Evolutionary conservation across 306 rosid genomes (phyloP), one percentile per base, ranked within the genome.

Genomic region (Neltuma alba): DNA sequence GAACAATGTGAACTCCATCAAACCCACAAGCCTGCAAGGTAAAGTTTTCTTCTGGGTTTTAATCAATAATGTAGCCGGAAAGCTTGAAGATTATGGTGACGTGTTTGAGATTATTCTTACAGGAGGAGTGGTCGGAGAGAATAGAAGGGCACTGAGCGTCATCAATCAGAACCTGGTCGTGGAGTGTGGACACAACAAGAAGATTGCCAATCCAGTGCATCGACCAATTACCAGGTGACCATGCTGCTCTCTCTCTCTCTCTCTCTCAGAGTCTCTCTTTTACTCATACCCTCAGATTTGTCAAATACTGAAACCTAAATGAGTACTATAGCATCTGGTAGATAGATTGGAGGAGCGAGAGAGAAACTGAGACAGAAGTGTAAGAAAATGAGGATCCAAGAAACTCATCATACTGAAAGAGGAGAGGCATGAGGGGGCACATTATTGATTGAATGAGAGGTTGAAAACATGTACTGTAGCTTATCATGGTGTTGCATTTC

Each of bases 181-280:
- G 60, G 86, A 79, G 37, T 75, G 74, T 80, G 89, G 88, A 78
- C 76, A 77, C 4, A 87, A 87, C 85, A 92, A 92, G 82, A 89
- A 92, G 90, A 94, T 84, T 81, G 94, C 88, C 20, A 90, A 90
- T 88, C 87, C 84, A 45, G 82, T 80, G 3, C 92, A 88, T 71
- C 86, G 97, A 63, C 97, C 94, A 28, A 88, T 92, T 52, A 90
- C 94, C 5, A 87, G 97, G 94, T 90, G 68, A 18, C 81, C 40
- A 25, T 77, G 37, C 40, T 14, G 11, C 7, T 23, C 63, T 57
- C 33, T 57, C 3, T 54, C 28, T 21, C 28, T 9, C 11, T 0
- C n/a, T n/a, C n/a, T n/a, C n/a, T n/a, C n/a, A n/a, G n/a, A n/a
- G n/a, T n/a, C n/a, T n/a, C n/a, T n/a, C n/a, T n/a, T n/a, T n/a